phyloP scores from a whole-genome alignment of 1,284 basidiomycete genomes.

The Apiotrichum gamsii region DNA sequence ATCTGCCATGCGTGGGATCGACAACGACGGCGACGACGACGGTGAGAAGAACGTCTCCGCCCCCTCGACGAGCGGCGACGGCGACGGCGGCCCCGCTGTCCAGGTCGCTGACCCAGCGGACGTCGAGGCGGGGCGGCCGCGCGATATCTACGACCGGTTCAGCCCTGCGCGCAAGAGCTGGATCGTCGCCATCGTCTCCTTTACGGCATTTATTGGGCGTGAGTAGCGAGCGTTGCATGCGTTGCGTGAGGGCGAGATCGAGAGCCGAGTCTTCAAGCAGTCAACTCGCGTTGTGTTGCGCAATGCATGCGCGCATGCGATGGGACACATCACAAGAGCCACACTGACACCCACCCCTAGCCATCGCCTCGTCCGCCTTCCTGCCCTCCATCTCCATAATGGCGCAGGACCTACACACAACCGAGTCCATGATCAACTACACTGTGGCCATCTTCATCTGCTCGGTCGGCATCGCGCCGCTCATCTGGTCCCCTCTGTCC shows the following conservation, averaged over 20 bases:
- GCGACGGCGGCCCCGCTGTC: too few relatives aligned
- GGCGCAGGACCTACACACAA: slow-evolving; percentile 56
- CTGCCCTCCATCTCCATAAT: slow-evolving; percentile 64
- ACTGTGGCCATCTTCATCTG: slow-evolving; percentile 50
- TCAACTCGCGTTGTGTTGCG: too few relatives aligned
- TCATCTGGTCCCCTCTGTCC: slow-evolving; percentile 55
- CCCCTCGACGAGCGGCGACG: too few relatives aligned
- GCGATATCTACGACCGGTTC: slow-evolving; percentile 54
- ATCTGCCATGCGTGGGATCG: too few relatives aligned
- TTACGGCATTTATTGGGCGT: slow-evolving; percentile 54
- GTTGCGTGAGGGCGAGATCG: neutral
- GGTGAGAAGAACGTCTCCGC: too few relatives aligned
- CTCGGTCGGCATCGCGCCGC: slow-evolving; percentile 45
- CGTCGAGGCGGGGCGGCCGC: too few relatives aligned
- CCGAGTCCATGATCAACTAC: slow-evolving; percentile 56
- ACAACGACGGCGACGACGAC: too few relatives aligned
- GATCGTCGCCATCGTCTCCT: slow-evolving; percentile 55
- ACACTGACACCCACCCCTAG: slow-evolving; percentile 41
- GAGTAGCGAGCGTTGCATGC: too few relatives aligned
- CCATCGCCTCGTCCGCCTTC: slow-evolving; percentile 62
- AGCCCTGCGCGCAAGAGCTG: slow-evolving; percentile 48
- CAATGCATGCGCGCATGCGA: too few relatives aligned
- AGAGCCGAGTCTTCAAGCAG: too few relatives aligned
- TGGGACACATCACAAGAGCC: too few relatives aligned
- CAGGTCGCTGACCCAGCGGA: too few relatives aligned